Evolutionary conservation across 129 eudicot species (phyloP), one percentile per base, ranked within the genome.

Genomic region (carrot (Daucus carota)): DNA sequence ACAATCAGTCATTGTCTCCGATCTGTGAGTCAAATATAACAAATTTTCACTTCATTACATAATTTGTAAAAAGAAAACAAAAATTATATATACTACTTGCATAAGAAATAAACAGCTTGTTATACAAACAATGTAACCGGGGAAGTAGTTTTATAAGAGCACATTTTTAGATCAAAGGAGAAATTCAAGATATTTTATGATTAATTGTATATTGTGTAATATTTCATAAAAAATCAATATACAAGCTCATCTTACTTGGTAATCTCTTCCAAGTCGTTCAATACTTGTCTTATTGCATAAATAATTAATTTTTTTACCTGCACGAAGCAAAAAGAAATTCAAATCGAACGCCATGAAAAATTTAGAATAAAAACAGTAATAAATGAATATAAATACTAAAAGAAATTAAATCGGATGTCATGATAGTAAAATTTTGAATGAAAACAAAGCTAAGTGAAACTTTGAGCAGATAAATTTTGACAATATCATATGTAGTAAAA

Each of bases 291-390:
- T 46, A 77, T 59, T 24, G 75, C 81, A 70, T 68, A 8, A 33
- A 77, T 44, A 34, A 40, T 45, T 46, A 77, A 66, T 48, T 77
- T 77, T 70, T 45, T 77, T 45, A 77, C 81, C 81, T 77, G 65
- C 16, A 17, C 11, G 44, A 71, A 29, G n/a, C 9, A 76, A 17
- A 40, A 62, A n/a, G n/a, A n/a, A n/a, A n/a, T n/a, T n/a, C n/a
- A 24, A 38, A 26, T 11, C 44, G 31, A 52, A 52, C 33, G 66
- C 45, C 69, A 12, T 0, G 45, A 22, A 38, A n/a, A n/a, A n/a
- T n/a, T n/a, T n/a, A n/a, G n/a, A n/a, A n/a, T n/a, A n/a, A n/a
- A n/a, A n/a, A n/a, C n/a, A n/a, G n/a, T n/a, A n/a, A n/a, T n/a
- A n/a, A n/a, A n/a, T n/a, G n/a, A n/a, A n/a, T n/a, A n/a, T n/a